Conservation (phyloP, 1,139 yeast species). For the Hyphopichia khmerensis region DNA sequence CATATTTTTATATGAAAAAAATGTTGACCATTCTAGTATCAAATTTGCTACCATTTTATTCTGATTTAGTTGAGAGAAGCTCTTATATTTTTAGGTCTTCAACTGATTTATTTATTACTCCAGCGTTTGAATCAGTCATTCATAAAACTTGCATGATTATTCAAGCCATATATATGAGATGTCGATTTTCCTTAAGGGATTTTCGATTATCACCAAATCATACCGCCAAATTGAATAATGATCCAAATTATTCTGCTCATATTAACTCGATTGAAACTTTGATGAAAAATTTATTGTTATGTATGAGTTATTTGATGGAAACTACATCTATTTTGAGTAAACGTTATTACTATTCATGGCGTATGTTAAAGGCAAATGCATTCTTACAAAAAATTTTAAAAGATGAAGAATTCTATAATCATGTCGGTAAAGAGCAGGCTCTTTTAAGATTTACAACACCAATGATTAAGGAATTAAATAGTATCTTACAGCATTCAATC, state of each 20-base stretch:
- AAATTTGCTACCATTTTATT: conserved; percentile 34
- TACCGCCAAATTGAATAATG: conserved; percentile 6
- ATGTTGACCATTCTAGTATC: conserved; percentile 21
- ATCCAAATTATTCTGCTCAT: conserved; percentile 3
- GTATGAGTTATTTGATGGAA: background rate
- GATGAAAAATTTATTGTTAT: background rate
- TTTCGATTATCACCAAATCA: conserved; percentile 2
- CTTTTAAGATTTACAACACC: background rate
- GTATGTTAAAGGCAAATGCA: conserved; percentile 30
- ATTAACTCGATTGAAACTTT: background rate
- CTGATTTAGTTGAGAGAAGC: conserved; percentile 21
- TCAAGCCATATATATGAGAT: conserved; percentile 22
- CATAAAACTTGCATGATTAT: conserved; percentile 30
- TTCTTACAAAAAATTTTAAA: conserved; percentile 22
- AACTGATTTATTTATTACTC: conserved; percentile 38
- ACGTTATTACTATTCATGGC: conserved; percentile 39
- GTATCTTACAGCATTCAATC: background rate
- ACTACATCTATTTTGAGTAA: conserved; percentile 17
- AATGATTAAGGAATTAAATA: conserved; percentile 1
- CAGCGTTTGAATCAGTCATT: conserved; percentile 30
- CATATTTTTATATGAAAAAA: conserved; percentile 32
- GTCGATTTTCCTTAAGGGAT: conserved; percentile 7
- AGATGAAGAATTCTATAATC: conserved; percentile 21
- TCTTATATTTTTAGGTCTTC: conserved; percentile 15
- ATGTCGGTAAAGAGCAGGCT: background rate